These are phyloP conservation scores for Calonectria pseudoreteaudii DNA, from an alignment of 2,329 filamentous ascomycete species.

Conservation along the genomic window DNA sequence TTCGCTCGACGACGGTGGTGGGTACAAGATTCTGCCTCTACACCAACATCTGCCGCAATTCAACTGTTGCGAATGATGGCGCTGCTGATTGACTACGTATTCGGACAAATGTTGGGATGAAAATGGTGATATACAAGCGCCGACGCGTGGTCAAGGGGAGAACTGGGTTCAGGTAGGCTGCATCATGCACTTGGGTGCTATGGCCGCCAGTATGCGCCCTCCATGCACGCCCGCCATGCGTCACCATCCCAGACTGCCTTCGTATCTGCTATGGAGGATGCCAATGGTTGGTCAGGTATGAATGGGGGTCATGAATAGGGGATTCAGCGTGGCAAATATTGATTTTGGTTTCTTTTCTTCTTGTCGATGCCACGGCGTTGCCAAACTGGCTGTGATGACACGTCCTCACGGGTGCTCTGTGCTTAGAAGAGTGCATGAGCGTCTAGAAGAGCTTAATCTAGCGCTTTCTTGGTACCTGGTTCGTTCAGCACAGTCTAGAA, in stretches of 20 bases:
- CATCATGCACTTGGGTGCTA: constrained; percentile 7
- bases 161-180: constrained; percentile 7
- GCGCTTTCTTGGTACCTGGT: constrained; percentile 13
- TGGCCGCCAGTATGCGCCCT: constrained; percentile 6
- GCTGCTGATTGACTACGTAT: constrained; percentile 1
- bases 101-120: neutral
- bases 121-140: neutral
- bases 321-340: neutral
- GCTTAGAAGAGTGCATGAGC: neutral
- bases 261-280: constrained; percentile 2
- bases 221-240: constrained; percentile 8
- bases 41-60: neutral
- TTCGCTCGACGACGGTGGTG: neutral
- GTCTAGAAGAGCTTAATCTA: neutral
- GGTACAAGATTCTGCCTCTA: neutral
- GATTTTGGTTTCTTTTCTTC: neutral
- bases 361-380: neutral
- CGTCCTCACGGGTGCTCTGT: neutral
- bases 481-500: constrained; percentile 15
- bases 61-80: neutral
- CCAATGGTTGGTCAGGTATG: neutral
- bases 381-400: neutral
- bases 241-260: constrained; percentile 11
- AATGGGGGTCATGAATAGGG: neutral
- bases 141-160: neutral